phyloP scores from a whole-genome alignment of 345 rosid species.

The Zanthoxylum bungeanum region DNA sequence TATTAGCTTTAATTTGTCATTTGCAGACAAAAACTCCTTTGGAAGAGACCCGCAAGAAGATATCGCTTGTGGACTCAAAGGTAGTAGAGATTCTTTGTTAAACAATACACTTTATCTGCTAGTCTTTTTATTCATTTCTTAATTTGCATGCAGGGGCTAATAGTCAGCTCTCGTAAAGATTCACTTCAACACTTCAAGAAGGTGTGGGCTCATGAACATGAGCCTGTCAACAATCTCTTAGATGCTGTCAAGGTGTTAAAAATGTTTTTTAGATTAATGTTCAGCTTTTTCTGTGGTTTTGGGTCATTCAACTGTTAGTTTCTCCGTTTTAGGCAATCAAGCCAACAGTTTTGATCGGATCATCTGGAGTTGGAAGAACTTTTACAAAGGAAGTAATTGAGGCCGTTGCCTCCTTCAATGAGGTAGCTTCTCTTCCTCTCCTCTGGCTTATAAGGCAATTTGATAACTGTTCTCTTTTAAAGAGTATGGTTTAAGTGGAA shows the following conservation, averaged over 20 bases:
- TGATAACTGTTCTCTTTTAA: not conserved
- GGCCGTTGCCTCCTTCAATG: slow-evolving; percentile 75
- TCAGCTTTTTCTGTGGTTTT: not conserved
- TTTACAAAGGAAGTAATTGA: slow-evolving; percentile 91
- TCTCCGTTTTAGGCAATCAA: slow-evolving; percentile 58
- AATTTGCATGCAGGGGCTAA: slow-evolving; percentile 60
- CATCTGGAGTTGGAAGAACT: slow-evolving; percentile 83
- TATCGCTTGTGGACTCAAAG: slow-evolving; percentile 99
- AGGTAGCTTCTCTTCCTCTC: slow-evolving; percentile 38
- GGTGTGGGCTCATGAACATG: slow-evolving; percentile 98
- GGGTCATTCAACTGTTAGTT: not conserved
- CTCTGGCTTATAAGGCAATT: not conserved
- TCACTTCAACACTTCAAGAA: slow-evolving; percentile 91
- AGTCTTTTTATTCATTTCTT: not conserved
- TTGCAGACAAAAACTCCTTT: slow-evolving; percentile 59
- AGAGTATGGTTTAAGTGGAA: not conserved
- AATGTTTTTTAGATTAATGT: not conserved
- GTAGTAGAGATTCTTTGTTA: slow-evolving; percentile 27
- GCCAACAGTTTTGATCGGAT: slow-evolving; percentile 83
- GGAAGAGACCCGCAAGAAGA: slow-evolving; percentile 85
- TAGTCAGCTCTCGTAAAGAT: slow-evolving; percentile 73
- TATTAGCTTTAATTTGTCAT: slow-evolving; percentile 2
- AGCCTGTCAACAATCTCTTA: slow-evolving; percentile 65
- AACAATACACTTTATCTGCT: not conserved
- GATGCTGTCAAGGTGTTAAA: slow-evolving; percentile 72